These are phyloP conservation scores for Pseudozyma thailandica DNA, from an alignment of 1,284 basidiomycete genomes.

Conservation along the genomic window DNA sequence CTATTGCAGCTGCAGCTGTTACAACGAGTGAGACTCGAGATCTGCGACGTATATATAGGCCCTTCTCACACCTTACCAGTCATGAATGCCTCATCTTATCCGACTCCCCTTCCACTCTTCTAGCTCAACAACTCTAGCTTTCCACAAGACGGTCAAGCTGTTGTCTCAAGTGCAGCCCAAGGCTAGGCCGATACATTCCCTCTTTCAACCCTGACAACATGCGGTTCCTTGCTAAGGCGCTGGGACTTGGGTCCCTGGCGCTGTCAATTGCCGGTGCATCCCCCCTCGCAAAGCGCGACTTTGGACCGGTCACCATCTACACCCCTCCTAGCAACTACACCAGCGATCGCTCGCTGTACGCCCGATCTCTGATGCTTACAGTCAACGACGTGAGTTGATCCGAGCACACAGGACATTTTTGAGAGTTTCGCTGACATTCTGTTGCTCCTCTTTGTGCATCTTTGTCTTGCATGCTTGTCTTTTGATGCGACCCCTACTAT, in stretches of 20 bases:
- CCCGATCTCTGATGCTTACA: slow-evolving; percentile 33
- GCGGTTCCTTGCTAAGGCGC: slow-evolving; percentile 10
- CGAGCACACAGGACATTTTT: too few species aligned
- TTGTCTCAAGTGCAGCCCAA: background rate
- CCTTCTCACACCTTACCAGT: too few species aligned
- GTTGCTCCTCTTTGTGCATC: too few species aligned
- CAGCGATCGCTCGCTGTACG: slow-evolving; percentile 33
- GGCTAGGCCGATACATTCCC: background rate
- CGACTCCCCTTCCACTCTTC: too few species aligned
- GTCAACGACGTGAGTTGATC: slow-evolving; percentile 25
- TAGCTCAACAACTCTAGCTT: too few species aligned
- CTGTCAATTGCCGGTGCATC: slow-evolving; percentile 11
- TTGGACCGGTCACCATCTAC: slow-evolving; percentile 37
- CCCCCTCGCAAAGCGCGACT: slow-evolving; percentile 30
- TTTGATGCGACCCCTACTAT: too few species aligned
- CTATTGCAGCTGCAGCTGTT: too few species aligned
- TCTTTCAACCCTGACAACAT: background rate
- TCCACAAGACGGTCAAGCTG: background rate
- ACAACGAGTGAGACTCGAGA: too few species aligned
- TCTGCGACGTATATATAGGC: too few species aligned
- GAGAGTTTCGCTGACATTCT: too few species aligned
- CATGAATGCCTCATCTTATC: too few species aligned
- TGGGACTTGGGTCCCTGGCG: slow-evolving; percentile 14
- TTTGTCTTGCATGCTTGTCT: too few species aligned
- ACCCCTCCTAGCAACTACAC: slow-evolving; percentile 36